These are phyloP conservation scores for Diaporthe eres DNA, from an alignment of 2,329 filamentous ascomycete genomes.

Conservation along the genomic window DNA sequence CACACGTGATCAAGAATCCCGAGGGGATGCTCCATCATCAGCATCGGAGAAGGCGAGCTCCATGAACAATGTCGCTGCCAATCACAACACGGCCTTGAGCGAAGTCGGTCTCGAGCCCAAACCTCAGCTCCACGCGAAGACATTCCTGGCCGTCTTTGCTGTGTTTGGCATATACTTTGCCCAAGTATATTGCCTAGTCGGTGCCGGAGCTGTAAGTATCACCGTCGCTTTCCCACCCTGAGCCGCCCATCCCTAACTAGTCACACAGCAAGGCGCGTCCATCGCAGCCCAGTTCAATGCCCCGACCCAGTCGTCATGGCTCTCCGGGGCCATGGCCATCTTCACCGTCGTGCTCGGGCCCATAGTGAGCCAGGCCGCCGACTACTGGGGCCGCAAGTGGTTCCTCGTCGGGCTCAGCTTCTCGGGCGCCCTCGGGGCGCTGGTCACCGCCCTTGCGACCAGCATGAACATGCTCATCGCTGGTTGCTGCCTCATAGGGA, in stretches of 20 bases:
- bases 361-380: slow-evolving; percentile 56
- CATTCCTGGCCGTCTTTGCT: slow-evolving; percentile 52
- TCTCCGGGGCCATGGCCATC: slow-evolving; percentile 54
- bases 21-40: slow-evolving; percentile 4
- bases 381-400: slow-evolving; percentile 60
- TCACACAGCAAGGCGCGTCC: slow-evolving; percentile 50
- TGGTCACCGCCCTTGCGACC: slow-evolving; percentile 54
- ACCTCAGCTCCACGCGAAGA: slow-evolving; percentile 52
- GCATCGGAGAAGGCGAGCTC: slow-evolving; percentile 18
- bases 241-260: neutral
- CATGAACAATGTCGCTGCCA: neutral
- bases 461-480: slow-evolving; percentile 54
- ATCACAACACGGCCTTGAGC: neutral
- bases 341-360: slow-evolving; percentile 54
- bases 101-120: slow-evolving; percentile 38
- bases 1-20: neutral
- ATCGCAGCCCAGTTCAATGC: slow-evolving; percentile 49
- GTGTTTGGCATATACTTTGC: slow-evolving; percentile 55
- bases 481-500: slow-evolving; percentile 53
- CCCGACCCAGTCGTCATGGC: slow-evolving; percentile 50
- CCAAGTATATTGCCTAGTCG: slow-evolving; percentile 53
- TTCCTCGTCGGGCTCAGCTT: slow-evolving; percentile 54
- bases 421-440: slow-evolving; percentile 52
- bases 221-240: neutral
- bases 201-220: slow-evolving; percentile 52